Evolutionary conservation across 768 basidiomycete species (phyloP).

Genomic region (Termitomyces sp.): DNA sequence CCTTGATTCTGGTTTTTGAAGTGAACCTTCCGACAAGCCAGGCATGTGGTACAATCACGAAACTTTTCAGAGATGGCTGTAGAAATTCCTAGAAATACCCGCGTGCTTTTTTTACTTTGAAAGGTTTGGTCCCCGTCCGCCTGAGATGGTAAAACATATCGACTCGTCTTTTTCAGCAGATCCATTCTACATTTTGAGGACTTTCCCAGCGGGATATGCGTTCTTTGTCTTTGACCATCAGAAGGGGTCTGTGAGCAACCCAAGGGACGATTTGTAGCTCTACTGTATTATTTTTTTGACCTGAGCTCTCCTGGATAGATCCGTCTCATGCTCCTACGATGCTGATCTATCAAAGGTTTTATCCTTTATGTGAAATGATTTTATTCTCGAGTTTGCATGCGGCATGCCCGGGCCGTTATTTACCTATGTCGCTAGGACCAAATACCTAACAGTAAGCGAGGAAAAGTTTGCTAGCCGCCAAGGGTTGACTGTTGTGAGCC

Average conservation of each 20-base stretch:
- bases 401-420: too few relatives aligned
- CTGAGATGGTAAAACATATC: conserved; percentile 47
- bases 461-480: background rate
- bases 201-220: conserved; percentile 69
- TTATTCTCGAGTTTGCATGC: too few relatives aligned
- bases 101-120: conserved; percentile 55
- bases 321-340: conserved; percentile 30
- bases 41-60: conserved; percentile 13
- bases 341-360: conserved; percentile 79
- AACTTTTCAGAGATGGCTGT: conserved; percentile 20
- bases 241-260: conserved; percentile 49
- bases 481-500: background rate
- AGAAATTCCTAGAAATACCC: conserved; percentile 44
- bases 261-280: conserved; percentile 75
- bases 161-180: conserved; percentile 33
- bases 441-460: background rate
- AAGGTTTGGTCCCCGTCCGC: too few relatives aligned
- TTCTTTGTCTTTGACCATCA: conserved; percentile 76
- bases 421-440: conserved; percentile 1
- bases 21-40: conserved; percentile 16
- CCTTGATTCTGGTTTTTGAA: background rate
- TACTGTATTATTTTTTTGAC: conserved; percentile 46
- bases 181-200: conserved; percentile 51
- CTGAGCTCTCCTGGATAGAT: background rate
- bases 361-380: conserved; percentile 71